Conservation (phyloP, 345 rosid species). For the Geranium rotundifolium region DNA sequence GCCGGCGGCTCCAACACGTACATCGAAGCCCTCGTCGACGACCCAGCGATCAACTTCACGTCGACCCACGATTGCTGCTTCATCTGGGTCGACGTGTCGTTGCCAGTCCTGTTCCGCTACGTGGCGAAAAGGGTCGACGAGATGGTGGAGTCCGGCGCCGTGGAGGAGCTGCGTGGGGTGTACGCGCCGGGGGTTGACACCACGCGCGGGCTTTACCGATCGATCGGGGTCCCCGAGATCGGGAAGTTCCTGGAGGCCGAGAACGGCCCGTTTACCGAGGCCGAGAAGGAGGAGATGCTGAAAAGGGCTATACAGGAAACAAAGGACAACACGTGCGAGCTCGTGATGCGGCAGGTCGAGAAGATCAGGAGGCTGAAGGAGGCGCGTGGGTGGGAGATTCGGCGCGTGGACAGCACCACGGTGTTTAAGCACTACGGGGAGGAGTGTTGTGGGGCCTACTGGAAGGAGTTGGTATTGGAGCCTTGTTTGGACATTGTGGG, state of each 20-base stretch:
- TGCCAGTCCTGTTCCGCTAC: constrained; percentile 13
- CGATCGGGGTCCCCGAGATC: constrained; percentile 37
- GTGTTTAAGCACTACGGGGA: constrained; percentile 3
- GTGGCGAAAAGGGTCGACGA: constrained; percentile 24
- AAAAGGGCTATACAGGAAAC: constrained; percentile 19
- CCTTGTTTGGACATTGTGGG: constrained; percentile 4
- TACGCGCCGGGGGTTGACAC: neutral
- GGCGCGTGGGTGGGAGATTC: constrained; percentile 6
- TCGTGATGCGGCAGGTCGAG: constrained; percentile 18
- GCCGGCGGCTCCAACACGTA: constrained; percentile 34
- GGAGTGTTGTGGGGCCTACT: constrained; percentile 8
- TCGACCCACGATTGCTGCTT: too few relatives aligned
- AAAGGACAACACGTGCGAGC: constrained; percentile 25
- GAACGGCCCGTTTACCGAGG: neutral
- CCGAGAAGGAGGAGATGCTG: neutral
- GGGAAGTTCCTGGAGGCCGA: constrained; percentile 14
- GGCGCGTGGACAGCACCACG: constrained; percentile 4
- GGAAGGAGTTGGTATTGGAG: constrained; percentile 11
- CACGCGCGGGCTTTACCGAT: constrained; percentile 20
- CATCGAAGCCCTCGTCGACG: constrained; percentile 16
- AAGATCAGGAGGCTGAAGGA: constrained; percentile 17
- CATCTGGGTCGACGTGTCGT: constrained; percentile 28
- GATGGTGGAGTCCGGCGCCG: constrained; percentile 26
- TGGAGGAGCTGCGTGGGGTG: constrained; percentile 17
- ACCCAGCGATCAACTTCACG: constrained; percentile 4